phyloP scores from a whole-genome alignment of 208 protist species.

The Zelonia costaricensis region DNA sequence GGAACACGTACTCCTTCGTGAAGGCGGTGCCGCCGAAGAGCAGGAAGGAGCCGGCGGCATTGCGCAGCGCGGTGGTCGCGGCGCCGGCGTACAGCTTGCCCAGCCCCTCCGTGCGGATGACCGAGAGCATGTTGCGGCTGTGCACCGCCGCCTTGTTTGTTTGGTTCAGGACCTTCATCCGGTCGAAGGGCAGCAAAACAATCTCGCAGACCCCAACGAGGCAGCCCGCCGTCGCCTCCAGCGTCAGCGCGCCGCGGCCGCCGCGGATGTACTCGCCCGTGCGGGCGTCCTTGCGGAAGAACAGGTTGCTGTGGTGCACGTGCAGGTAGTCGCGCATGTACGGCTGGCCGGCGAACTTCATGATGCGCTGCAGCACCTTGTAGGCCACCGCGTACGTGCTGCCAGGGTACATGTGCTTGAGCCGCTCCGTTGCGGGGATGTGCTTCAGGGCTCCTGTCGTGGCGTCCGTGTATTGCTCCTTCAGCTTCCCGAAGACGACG shows the following conservation, averaged over 20 bases:
- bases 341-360: constrained; percentile 84
- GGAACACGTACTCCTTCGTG: constrained; percentile 72
- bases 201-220: constrained; percentile 64
- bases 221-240: constrained; percentile 60
- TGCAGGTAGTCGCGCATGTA: constrained; percentile 69
- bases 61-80: constrained; percentile 58
- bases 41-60: constrained; percentile 63
- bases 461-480: constrained; percentile 22
- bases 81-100: constrained; percentile 56
- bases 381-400: constrained; percentile 69
- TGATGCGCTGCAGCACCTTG: constrained; percentile 77
- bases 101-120: constrained; percentile 41
- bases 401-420: constrained; percentile 74
- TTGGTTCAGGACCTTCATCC: constrained; percentile 80
- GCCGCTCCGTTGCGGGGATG: constrained; percentile 39
- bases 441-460: constrained; percentile 5
- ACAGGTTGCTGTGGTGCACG: constrained; percentile 35
- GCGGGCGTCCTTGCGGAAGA: constrained; percentile 24
- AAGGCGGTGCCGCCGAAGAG: constrained; percentile 75
- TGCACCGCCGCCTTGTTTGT: constrained; percentile 60
- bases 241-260: constrained; percentile 35
- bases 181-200: constrained; percentile 75
- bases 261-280: constrained; percentile 21
- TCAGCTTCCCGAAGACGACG: constrained; percentile 49
- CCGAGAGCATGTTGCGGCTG: constrained; percentile 31